Base-by-base conservation (phyloP, 2,329 filamentous ascomycete species). In the Calonectria crousiana region DNA sequence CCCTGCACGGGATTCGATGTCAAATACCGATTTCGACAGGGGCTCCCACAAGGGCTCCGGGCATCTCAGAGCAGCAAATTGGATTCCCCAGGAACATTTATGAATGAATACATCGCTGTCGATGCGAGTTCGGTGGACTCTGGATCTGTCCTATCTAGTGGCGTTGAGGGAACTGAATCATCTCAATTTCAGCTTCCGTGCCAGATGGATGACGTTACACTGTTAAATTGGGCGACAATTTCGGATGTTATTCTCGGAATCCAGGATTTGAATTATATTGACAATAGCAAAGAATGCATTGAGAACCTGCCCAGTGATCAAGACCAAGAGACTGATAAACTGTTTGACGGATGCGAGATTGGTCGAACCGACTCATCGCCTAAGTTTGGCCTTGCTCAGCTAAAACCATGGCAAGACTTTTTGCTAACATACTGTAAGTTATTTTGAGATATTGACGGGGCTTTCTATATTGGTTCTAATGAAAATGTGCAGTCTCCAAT, bases 401-500 rank as follows among this genome's bases (percentile, higher is more conserved):
- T 69, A n/a, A 47, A 73, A 18, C 58, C 66, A 41, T 64, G 58
- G 56, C 67, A 58, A 14, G 56, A 69, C 4, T 69, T 56, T 32
- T 58, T 73, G 28, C 49, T 73, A 9, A 58, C 56, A 20, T 69
- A 76, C 23, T 76, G 75, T 73, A 32, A 67, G 75, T 2, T 23
- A 14, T 60, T 2, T 26, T 11, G 9, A 16, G 2, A 14, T 26
- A 28, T 14, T 30, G 14, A 9, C n/a, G 16, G 16, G 20, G 1
- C 11, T 5, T 38, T 14, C n/a, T 10, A 18, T 16, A 20, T 1
- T 18, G 28, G 13, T 18, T 38, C n/a, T 68, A 32, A 69, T 23
- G 4, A 2, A n/a, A 20, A 14, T 23, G 4, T 13, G 6, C 23
- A 79, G 78, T 79, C 41, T 78, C 78, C 8, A 64, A 72, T 14